Base-by-base conservation (phyloP, 768 basidiomycete species). In the Panaeolus cyanescens region DNA sequence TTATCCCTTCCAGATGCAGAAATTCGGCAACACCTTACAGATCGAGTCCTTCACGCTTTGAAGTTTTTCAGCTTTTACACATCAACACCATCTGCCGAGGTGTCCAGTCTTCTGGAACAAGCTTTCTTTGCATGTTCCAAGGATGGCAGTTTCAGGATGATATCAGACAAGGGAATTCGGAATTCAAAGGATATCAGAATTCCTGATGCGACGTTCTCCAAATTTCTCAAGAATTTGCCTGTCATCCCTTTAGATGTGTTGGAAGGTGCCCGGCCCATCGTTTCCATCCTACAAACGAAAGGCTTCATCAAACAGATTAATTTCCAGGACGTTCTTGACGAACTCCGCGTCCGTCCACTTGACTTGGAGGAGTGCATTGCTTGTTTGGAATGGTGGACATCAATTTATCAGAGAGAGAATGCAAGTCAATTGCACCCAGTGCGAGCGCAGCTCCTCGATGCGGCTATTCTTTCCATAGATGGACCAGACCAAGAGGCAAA, bases 51-150 rank as follows among this genome's bases (percentile, higher is more conserved):
- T 17, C 96, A 98, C 66, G 83, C 89, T 5, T 79, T 97, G 56
- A 87, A 85, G 61, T 97, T 97, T 77, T 98, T 97, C 79, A 90
- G 92, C 1, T 98, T 94, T 74, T 85, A 88, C 64, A 77, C 83
- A 2, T 96, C 96, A 0, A 96, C 96, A 0, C 96, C 96, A 1
- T 93, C 92, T 0, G 71, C 85, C 1, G 85, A 91, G 53, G 92
- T 98, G 31, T 88, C 93, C 0, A 75, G 74, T 9, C 73, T 85
- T 15, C 82, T 96, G 60, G 90, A 94, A 70, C 75, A 80, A 1
- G 87, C 90, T 1, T 98, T 98, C 76, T 97, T 95, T 71, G 73
- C 78, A 0, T 92, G 89, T 63, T 79, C 81, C 9, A 65, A 72
- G 1, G 76, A 74, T 13, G 71, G 75, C 2, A 74, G 79, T 0